Conservation (phyloP, 2,329 filamentous ascomycete species). For the Cercospora berteroae region DNA sequence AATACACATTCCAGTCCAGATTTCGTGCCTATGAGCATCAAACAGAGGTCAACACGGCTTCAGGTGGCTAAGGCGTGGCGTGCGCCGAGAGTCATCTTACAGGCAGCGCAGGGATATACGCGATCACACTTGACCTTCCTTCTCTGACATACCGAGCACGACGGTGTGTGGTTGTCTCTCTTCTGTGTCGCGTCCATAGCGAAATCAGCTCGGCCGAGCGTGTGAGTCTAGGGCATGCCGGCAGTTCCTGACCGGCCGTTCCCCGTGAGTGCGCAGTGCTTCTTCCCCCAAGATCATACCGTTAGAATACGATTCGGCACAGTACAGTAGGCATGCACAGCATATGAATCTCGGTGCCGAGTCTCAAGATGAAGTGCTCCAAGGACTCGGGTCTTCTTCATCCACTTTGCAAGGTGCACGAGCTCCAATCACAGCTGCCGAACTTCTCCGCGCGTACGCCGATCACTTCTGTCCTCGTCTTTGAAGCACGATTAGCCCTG, state of each 20-base stretch:
- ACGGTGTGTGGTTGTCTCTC: conserved; percentile 32
- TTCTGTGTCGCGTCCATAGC: conserved; percentile 15
- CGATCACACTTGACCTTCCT: conserved; percentile 32
- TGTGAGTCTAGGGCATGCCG: conserved; percentile 8
- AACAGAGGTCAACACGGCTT: neutral
- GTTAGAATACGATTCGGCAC: neutral
- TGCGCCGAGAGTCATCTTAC: neutral
- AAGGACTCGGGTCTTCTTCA: conserved; percentile 5
- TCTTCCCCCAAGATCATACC: neutral
- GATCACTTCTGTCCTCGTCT: conserved; percentile 7
- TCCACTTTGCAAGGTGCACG: conserved; percentile 7
- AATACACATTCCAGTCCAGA: conserved; percentile 29
- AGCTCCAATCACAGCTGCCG: conserved; percentile 3
- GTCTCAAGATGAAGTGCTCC: conserved; percentile 2
- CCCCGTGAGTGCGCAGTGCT: neutral
- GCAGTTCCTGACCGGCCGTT: neutral
- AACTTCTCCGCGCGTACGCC: neutral
- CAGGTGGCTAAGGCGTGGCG: neutral
- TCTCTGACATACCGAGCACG: conserved; percentile 29
- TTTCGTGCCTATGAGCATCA: conserved; percentile 17
- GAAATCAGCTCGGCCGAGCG: conserved; percentile 1
- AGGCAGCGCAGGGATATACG: conserved; percentile 15
- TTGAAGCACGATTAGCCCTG: conserved; percentile 4
- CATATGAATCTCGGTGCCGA: conserved; percentile 6
- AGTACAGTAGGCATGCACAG: conserved; percentile 3